Percentiles rank a stretch among this genome's conserved stretches.
Conservation (phyloP, 1,284 basidiomycete species). For the Neolentinus lepideus region DNA sequence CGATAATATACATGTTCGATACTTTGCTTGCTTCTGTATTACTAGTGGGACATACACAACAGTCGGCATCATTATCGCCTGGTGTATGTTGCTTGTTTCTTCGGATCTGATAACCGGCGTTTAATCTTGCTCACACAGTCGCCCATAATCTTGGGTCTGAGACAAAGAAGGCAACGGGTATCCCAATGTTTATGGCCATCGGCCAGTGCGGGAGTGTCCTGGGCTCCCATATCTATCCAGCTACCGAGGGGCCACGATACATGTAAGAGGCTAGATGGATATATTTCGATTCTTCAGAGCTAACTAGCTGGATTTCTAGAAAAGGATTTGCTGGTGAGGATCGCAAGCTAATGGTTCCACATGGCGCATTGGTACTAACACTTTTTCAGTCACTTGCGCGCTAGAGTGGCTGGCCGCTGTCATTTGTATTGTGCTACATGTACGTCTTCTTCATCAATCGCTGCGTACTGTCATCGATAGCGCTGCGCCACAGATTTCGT, state of each 20-base stretch:
- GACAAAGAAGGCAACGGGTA: slow-evolving; percentile 68
- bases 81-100: slow-evolving; percentile 44
- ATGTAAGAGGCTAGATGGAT: slow-evolving; percentile 31
- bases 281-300: not conserved
- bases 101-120: slow-evolving; percentile 1
- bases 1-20: slow-evolving; percentile 43
- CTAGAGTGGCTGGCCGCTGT: slow-evolving; percentile 53
- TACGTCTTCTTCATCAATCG: slow-evolving; percentile 22
- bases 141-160: slow-evolving; percentile 73
- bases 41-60: slow-evolving; percentile 63
- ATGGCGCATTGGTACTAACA: slow-evolving; percentile 4
- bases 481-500: slow-evolving; percentile 39
- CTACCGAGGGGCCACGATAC: slow-evolving; percentile 56
- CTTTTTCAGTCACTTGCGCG: slow-evolving; percentile 38
- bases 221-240: slow-evolving; percentile 65
- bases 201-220: slow-evolving; percentile 69
- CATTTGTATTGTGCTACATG: slow-evolving; percentile 44
- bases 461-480: not conserved
- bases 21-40: slow-evolving; percentile 66
- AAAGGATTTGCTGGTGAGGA: slow-evolving; percentile 53
- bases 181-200: slow-evolving; percentile 70
- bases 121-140: slow-evolving; percentile 28
- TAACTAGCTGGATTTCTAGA: slow-evolving; percentile 25
- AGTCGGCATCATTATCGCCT: slow-evolving; percentile 61
- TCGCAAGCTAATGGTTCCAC: slow-evolving; percentile 2